Percentiles rank a stretch among this genome's conserved stretches.
phyloP scores from a whole-genome alignment of 495 filamentous ascomycete species.

The Podospora pseudocomata region DNA sequence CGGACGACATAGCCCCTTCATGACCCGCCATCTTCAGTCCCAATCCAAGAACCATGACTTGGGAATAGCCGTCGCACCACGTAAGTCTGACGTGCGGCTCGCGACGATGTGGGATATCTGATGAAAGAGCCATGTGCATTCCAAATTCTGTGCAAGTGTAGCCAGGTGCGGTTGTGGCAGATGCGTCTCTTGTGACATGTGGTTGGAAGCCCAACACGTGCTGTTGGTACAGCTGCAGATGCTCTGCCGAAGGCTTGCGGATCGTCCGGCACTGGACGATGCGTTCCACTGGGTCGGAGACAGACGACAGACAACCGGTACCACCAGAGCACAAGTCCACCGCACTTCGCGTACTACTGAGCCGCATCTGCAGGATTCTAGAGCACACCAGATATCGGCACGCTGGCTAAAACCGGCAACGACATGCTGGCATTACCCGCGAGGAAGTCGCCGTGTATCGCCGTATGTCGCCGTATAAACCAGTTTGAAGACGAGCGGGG shows the following conservation, averaged over 20 bases:
- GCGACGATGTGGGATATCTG: background rate
- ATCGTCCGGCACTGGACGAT: slow-evolving; percentile 3
- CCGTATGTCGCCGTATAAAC: background rate
- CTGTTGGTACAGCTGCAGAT: background rate
- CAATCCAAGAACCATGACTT: background rate
- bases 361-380: slow-evolving; percentile 10
- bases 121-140: background rate
- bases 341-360: background rate
- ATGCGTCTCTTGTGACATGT: background rate
- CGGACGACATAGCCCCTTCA: slow-evolving; percentile 14
- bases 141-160: background rate
- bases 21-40: slow-evolving; percentile 1
- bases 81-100: slow-evolving; percentile 15
- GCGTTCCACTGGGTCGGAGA: slow-evolving; percentile 11
- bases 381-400: slow-evolving; percentile 10
- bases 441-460: background rate
- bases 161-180: background rate
- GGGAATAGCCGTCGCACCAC: background rate
- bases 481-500: background rate
- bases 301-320: background rate
- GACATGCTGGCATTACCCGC: background rate
- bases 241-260: slow-evolving; percentile 5
- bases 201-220: slow-evolving; percentile 11
- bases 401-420: slow-evolving; percentile 14
- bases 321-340: background rate